Conservation (phyloP, 2,329 filamentous ascomycete species). For the Simplicillium sp. region DNA sequence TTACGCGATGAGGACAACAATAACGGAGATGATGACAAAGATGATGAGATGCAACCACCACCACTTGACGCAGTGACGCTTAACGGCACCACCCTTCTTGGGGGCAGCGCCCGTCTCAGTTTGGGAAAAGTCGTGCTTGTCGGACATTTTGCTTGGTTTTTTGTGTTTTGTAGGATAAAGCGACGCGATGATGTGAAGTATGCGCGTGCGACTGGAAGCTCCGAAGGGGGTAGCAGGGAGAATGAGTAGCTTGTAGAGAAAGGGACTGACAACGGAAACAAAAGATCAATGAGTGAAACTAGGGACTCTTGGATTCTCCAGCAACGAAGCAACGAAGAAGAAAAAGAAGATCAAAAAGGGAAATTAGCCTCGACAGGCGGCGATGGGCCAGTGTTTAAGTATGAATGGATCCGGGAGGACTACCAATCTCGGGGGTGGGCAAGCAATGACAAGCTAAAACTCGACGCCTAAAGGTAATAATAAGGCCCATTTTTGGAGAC, state of each 20-base stretch:
- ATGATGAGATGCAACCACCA: constrained; percentile 54
- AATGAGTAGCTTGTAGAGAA: not conserved
- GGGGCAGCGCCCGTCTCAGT: constrained; percentile 20
- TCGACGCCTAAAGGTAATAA: too few species aligned
- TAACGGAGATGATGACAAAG: constrained; percentile 36
- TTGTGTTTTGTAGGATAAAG: too few species aligned
- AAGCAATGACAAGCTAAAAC: too few species aligned
- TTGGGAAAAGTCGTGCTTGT: constrained; percentile 25
- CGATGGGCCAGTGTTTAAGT: constrained; percentile 5
- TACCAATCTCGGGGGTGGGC: too few species aligned
- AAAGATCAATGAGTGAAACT: not conserved
- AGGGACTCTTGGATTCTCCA: not conserved
- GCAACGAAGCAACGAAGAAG: not conserved
- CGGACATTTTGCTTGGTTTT: constrained; percentile 21
- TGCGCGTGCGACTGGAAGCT: constrained; percentile 1
- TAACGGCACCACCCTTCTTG: constrained; percentile 27
- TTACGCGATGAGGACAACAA: constrained; percentile 52
- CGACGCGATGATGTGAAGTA: not conserved
- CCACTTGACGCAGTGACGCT: constrained; percentile 41
- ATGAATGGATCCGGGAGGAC: not conserved
- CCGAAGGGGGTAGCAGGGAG: not conserved
- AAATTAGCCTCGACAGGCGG: constrained; percentile 1
- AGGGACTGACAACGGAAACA: constrained; percentile 1
- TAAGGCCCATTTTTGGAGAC: not conserved
- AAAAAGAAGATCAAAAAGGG: not conserved